phyloP scores from a whole-genome alignment of 257 asterid species.

The Euphrasia confusa region DNA sequence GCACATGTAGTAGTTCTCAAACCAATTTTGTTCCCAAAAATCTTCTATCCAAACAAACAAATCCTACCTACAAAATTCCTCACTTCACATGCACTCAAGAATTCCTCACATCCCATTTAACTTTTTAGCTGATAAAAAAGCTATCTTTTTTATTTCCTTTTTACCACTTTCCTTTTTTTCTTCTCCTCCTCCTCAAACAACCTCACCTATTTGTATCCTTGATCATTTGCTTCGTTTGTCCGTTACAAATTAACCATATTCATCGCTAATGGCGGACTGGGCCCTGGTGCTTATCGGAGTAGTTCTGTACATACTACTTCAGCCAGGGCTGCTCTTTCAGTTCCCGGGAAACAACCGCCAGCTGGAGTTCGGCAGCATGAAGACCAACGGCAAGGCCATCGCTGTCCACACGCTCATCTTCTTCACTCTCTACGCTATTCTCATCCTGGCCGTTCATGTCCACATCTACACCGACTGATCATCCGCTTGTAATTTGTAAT shows the following conservation, averaged over 20 bases:
- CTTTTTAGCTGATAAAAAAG: too few species aligned
- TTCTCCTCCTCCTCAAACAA: neutral
- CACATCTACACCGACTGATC: constrained; percentile 76
- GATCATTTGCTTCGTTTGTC: too few species aligned
- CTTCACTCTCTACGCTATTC: constrained; percentile 65
- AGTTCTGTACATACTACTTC: constrained; percentile 66
- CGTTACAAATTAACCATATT: too few species aligned
- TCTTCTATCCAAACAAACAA: too few species aligned
- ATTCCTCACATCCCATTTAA: neutral
- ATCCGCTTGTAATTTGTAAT: too few species aligned
- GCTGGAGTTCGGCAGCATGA: constrained; percentile 71
- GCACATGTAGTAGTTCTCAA: too few species aligned
- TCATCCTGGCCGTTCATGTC: constrained; percentile 65
- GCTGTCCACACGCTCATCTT: constrained; percentile 77
- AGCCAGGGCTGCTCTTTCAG: constrained; percentile 77
- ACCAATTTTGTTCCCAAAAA: too few species aligned
- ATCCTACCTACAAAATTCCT: too few species aligned
- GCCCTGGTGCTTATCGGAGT: constrained; percentile 82
- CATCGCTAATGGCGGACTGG: constrained; percentile 71
- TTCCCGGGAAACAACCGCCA: constrained; percentile 60
- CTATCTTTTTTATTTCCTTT: neutral
- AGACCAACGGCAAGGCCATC: constrained; percentile 83
- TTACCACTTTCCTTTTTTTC: neutral
- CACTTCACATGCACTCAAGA: constrained; percentile 2
- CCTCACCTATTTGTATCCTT: neutral